Evolutionary conservation across 495 filamentous ascomycete genomes (phyloP).

Genomic region (Podospora comata): DNA sequence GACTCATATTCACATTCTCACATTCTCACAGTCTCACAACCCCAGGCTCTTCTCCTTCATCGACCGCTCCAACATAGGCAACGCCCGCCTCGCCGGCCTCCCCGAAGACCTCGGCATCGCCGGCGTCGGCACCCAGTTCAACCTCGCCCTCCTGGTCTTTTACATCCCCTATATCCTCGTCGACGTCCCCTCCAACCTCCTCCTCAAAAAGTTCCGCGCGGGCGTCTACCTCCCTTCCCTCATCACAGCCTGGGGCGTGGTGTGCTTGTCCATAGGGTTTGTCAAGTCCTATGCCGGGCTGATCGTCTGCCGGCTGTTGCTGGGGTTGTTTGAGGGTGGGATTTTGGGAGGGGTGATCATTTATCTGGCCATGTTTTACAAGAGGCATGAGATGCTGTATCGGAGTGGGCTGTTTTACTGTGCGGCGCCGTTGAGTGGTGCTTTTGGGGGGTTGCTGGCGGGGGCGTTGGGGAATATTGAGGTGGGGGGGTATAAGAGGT

Average conservation of each 20-base stretch:
- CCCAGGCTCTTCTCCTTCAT: constrained; percentile 49
- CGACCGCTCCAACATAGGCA: constrained; percentile 52
- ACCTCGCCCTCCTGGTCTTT: constrained; percentile 47
- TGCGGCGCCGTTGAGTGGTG: constrained; percentile 59
- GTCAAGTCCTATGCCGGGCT: constrained; percentile 54
- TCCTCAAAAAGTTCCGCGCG: constrained; percentile 59
- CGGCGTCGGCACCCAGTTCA: constrained; percentile 39
- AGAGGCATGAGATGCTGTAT: constrained; percentile 41
- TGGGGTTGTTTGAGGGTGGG: constrained; percentile 62
- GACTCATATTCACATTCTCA: not conserved
- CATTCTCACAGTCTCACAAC: not conserved
- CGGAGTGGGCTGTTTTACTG: constrained; percentile 59
- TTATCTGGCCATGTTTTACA: constrained; percentile 51
- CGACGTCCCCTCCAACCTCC: constrained; percentile 57
- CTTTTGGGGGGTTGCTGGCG: constrained; percentile 64
- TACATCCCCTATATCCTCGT: constrained; percentile 51
- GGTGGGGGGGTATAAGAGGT: constrained; percentile 42
- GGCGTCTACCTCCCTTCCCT: constrained; percentile 52
- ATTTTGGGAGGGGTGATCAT: constrained; percentile 55
- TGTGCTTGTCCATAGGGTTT: constrained; percentile 54
- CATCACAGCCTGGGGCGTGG: constrained; percentile 50
- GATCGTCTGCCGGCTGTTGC: constrained; percentile 53
- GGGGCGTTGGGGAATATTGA: constrained; percentile 44
- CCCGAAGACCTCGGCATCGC: constrained; percentile 39
- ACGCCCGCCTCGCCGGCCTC: constrained; percentile 47